These are phyloP conservation scores for Psilocybe subaeruginosa DNA, from an alignment of 768 basidiomycete species.

Conservation along the genomic window DNA sequence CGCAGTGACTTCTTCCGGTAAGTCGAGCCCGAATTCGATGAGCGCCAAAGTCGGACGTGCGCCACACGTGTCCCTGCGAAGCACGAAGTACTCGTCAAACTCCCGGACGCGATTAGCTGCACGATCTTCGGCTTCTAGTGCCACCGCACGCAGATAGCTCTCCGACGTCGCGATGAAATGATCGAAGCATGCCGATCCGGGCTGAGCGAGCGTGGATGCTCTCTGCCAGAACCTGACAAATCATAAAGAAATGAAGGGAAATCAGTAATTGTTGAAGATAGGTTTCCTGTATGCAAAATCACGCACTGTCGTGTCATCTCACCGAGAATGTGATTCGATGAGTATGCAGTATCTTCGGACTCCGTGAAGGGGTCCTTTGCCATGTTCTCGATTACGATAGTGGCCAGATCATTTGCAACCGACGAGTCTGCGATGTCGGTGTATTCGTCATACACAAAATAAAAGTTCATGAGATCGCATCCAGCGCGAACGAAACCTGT, in stretches of 20 bases:
- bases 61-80: conserved; percentile 58
- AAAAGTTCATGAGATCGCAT: conserved; percentile 53
- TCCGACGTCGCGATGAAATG: conserved; percentile 40
- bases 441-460: conserved; percentile 54
- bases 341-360: conserved; percentile 24
- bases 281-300: background rate
- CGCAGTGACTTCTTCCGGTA: conserved; percentile 56
- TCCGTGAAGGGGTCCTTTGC: conserved; percentile 29
- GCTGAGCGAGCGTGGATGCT: conserved; percentile 11
- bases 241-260: background rate
- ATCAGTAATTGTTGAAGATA: no score
- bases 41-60: conserved; percentile 53
- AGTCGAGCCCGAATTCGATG: conserved; percentile 58
- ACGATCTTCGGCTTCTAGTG: conserved; percentile 46
- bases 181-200: conserved; percentile 22
- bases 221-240: conserved; percentile 25
- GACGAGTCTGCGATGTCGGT: conserved; percentile 41
- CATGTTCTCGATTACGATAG: conserved; percentile 43
- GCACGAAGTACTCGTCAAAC: conserved; percentile 53
- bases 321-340: conserved; percentile 34
- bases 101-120: conserved; percentile 37
- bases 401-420: conserved; percentile 30
- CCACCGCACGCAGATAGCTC: conserved; percentile 44
- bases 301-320: conserved; percentile 43
- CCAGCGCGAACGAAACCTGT: conserved; percentile 23